A percentile compares a stretch with the other conserved stretches of the same genome.
Evolutionary conservation across 2,329 filamentous ascomycete species (phyloP).

Genomic region (Anisogramma anomala): DNA sequence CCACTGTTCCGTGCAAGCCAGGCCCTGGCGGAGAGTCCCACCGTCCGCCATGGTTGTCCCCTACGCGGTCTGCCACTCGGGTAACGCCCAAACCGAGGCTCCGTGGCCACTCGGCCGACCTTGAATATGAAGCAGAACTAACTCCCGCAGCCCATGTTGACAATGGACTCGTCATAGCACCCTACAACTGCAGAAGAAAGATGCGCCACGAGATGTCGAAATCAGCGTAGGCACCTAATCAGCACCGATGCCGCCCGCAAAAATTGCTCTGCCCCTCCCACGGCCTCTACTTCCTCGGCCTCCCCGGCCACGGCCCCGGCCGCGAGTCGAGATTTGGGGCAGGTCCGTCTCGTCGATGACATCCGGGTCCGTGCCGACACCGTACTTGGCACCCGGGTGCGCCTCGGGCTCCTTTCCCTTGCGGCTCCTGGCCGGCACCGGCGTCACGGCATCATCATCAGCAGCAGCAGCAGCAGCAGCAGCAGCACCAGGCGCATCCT

Average conservation of each 20-base stretch:
- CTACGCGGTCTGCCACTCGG: too few species aligned
- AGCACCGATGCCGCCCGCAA: conserved; percentile 16
- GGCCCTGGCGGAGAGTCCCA: too few species aligned
- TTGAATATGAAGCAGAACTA: background rate
- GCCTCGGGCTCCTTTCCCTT: background rate
- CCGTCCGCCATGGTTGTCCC: too few species aligned
- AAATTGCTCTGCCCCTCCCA: conserved; percentile 4
- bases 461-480: background rate
- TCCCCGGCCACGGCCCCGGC: conserved; percentile 8
- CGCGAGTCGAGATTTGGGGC: conserved; percentile 3
- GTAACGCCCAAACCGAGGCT: background rate
- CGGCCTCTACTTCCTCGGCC: conserved; percentile 8
- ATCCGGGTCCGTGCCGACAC: conserved; percentile 14
- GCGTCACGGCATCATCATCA: background rate
- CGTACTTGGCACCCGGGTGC: conserved; percentile 6
- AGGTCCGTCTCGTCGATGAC: conserved; percentile 18
- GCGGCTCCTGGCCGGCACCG: background rate
- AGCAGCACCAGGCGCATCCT: background rate
- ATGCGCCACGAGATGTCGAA: too few species aligned
- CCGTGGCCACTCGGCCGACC: background rate
- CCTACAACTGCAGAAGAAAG: too few species aligned
- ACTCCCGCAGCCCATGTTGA: too few species aligned
- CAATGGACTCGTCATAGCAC: too few species aligned
- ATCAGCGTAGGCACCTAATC: too few species aligned
- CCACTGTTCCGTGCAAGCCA: too few species aligned